Evolutionary conservation across 2,329 filamentous ascomycete genomes (phyloP), one percentile per base, ranked within the genome.

Genomic region (Trichoderma aggressivum): DNA sequence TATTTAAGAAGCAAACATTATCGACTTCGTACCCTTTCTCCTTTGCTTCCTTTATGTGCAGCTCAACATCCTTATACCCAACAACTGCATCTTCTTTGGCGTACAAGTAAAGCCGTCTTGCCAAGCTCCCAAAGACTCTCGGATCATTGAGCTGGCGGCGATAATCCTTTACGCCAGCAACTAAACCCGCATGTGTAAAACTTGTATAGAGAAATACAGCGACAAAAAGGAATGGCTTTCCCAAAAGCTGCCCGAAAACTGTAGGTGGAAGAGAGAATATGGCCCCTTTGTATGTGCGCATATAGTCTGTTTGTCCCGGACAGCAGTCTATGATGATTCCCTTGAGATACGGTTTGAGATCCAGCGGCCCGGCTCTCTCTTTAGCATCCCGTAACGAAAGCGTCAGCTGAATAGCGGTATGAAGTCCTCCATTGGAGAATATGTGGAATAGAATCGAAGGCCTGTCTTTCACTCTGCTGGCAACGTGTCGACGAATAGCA

Each of bases 401-500:
- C 2, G 21, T 34, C 1, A 70, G 28, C 6, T 63, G 58, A 11
- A 70, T 59, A 16, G 59, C 68, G 2, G 43, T 70, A 36, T 62
- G 62, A 12, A 70, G 60, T n/a, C 68, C 68, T 43, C 68, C 68
- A 18, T 70, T 70, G 24, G 68, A 64, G 50, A 70, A 63, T 6
- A 70, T 58, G n/a, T 70, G 68, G 7, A 70, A 60, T 11, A 70
- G 36, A 18, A 64, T 26, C 1, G 60, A 58, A 7, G 68, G 47
- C n/a, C 58, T 53, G 47, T 6, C 43, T 21, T 62, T 43, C 16
- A 58, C 24, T 24, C 30, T 28, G 14, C 21, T 16, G 8, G 3
- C 14, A 18, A 62, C 14, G 4, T 56, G 60, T n/a, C 47, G 43
- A n/a, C 59, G 68, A 24, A 70, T 26, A 18, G 24, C 68, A 7